Evolutionary conservation across 169 alveolate species (phyloP), one percentile per base, ranked within the genome.

Genomic region (Babesia bigemina): DNA sequence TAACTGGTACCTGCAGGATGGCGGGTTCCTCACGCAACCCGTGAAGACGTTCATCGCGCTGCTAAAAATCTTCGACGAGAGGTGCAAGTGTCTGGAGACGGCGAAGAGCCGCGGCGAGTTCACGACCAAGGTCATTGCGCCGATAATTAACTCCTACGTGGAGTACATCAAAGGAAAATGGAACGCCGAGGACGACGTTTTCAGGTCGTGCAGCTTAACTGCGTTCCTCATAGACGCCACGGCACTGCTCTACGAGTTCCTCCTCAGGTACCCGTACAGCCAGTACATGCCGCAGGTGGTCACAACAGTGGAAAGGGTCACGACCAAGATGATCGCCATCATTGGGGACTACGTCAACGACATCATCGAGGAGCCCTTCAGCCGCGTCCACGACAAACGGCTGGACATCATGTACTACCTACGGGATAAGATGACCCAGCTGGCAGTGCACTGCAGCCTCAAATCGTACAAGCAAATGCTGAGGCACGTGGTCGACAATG

Each of bases 181-280:
- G 88, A 81, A 81, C 63, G 75, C 88, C 2, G 77, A 67, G 63
- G 88, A 81, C 9, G 63, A 65, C 29, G 72, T 72, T 13, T 65
- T 81, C 39, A 65, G 59, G 33, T 81, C 88, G 29, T 72, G 73
- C 53, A 81, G 77, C 50, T 21, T 73, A 2, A 67, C 88, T 24
- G 75, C 83, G 17, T 49, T 72, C 49, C 79, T 81, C 22, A 24
- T 81, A 24, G 88, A 81, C 39, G 50, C 84, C 12, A 53, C 84
- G 11, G 65, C 83, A 12, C 13, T 45, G 47, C 62, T 81, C 14
- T 50, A 81, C 50, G 78, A 63, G 48, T 81, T 81, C 63, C 69
- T 81, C 13, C 66, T 62, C 26, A 55, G 45, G 33, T 81, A 59
- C 36, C 78, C 83, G 28, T 70, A 61, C 57, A 52, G 70, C 22